These are phyloP conservation scores for Carex myosuroides DNA, from an alignment of 176 grass and related monocot species.

Conservation along the genomic window DNA sequence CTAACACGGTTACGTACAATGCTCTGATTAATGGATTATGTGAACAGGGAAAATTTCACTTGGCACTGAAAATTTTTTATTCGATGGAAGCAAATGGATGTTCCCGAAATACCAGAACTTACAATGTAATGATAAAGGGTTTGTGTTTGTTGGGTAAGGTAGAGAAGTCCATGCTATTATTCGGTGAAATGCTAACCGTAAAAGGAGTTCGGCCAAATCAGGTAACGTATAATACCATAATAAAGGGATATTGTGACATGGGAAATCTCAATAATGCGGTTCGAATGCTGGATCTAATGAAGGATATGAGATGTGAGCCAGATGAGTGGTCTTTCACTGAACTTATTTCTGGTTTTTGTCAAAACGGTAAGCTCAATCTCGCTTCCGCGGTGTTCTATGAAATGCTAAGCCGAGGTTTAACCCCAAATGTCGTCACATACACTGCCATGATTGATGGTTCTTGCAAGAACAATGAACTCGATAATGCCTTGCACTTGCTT, in stretches of 20 bases:
- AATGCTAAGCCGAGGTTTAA: conserved; percentile 32
- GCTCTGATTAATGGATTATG: conserved; percentile 41
- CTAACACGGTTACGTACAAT: conserved; percentile 44
- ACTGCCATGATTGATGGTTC: conserved; percentile 53
- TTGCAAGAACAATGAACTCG: conserved; percentile 46
- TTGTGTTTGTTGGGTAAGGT: conserved; percentile 36
- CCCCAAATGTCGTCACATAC: conserved; percentile 34
- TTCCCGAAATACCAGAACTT: conserved; percentile 33
- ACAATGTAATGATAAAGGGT: conserved; percentile 49
- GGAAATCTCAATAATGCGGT: conserved; percentile 38
- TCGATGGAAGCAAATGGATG: conserved; percentile 33
- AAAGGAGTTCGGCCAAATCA: conserved; percentile 33
- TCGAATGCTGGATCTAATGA: conserved; percentile 53
- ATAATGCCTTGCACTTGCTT: conserved; percentile 36
- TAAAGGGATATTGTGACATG: conserved; percentile 40
- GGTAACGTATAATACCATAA: conserved; percentile 58
- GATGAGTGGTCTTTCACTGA: conserved; percentile 54
- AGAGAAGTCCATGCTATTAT: conserved; percentile 43
- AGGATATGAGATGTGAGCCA: conserved; percentile 31
- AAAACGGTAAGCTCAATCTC: conserved; percentile 27
- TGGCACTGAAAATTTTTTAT: conserved; percentile 35
- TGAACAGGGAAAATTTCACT: conserved; percentile 24
- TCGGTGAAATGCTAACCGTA: conserved; percentile 30
- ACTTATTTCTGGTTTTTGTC: conserved; percentile 34
- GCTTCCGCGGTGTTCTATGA: conserved; percentile 30